Evolutionary conservation across 352 stramenopile species (phyloP).

Genomic region (Discostella stelligera): DNA sequence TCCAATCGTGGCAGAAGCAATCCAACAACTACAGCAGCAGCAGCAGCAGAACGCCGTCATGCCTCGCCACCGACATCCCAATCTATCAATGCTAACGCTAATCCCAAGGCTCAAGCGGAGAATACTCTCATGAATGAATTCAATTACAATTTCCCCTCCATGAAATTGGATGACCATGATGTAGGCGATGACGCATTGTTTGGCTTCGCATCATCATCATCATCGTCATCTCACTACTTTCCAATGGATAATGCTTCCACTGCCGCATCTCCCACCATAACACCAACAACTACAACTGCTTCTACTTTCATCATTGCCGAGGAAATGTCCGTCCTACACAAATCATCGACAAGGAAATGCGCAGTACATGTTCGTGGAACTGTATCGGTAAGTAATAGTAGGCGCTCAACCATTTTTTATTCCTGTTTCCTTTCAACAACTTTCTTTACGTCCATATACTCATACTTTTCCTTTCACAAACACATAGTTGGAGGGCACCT

Average conservation of each 20-base stretch:
- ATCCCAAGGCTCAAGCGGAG: not conserved
- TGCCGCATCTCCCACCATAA: not conserved
- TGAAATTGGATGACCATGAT: not conserved
- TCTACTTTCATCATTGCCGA: constrained; percentile 6
- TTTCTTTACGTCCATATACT: not conserved
- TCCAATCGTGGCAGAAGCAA: not conserved
- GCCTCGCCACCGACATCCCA: not conserved
- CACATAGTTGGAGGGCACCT: not conserved
- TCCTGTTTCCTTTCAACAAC: no score
- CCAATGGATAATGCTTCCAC: not conserved
- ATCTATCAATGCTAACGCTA: not conserved
- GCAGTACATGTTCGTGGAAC: constrained; percentile 13
- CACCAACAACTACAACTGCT: not conserved
- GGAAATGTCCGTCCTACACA: constrained; percentile 26
- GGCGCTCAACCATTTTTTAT: not conserved
- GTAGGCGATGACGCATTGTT: not conserved
- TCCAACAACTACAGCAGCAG: not conserved
- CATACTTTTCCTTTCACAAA: constrained; percentile 1
- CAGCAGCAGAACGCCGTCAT: no score
- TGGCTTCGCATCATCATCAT: no score
- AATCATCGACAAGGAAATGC: constrained; percentile 13
- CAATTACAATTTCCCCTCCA: not conserved
- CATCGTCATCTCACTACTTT: no score
- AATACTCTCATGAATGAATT: constrained; percentile 9
- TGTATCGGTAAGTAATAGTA: constrained; percentile 3